These are phyloP conservation scores for Talaromyces sp. DNA, from an alignment of 2,329 filamentous ascomycete species.

Conservation along the genomic window DNA sequence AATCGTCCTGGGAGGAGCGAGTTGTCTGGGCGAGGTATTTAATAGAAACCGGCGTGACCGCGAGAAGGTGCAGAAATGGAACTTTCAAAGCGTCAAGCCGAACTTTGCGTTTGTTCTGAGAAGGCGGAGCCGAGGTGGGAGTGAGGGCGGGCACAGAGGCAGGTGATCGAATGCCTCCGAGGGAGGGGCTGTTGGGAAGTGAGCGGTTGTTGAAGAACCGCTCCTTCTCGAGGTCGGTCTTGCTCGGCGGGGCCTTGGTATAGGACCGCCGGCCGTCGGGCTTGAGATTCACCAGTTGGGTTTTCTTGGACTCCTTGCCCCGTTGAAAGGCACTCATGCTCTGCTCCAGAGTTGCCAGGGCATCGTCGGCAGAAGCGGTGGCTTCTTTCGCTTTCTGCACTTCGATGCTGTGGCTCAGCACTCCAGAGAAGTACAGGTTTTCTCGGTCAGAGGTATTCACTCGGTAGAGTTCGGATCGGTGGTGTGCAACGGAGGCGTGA, in stretches of 20 bases:
- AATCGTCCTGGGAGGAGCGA: slow-evolving; percentile 44
- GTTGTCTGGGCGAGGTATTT: slow-evolving; percentile 45
- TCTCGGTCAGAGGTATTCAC: slow-evolving; percentile 36
- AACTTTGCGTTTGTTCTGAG: slow-evolving; percentile 30
- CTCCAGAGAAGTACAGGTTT: slow-evolving; percentile 51
- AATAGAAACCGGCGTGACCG: slow-evolving; percentile 44
- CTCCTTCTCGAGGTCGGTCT: slow-evolving; percentile 37
- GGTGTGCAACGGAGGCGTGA: slow-evolving; percentile 48
- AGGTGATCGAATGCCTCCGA: slow-evolving; percentile 32
- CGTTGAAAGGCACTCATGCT: slow-evolving; percentile 55
- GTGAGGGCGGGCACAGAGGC: slow-evolving; percentile 30
- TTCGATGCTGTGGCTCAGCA: slow-evolving; percentile 53
- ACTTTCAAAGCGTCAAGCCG: slow-evolving; percentile 41
- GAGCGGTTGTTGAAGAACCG: slow-evolving; percentile 37
- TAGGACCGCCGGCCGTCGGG: slow-evolving; percentile 25
- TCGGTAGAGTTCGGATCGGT: slow-evolving; percentile 55
- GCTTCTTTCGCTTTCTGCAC: slow-evolving; percentile 51
- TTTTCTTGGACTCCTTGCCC: slow-evolving; percentile 57
- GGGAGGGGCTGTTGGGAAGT: slow-evolving; percentile 36
- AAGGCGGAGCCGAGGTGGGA: slow-evolving; percentile 39
- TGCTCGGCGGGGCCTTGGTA: slow-evolving; percentile 28
- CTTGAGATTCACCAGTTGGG: slow-evolving; percentile 32
- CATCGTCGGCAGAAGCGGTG: slow-evolving; percentile 53
- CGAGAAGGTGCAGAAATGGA: slow-evolving; percentile 49
- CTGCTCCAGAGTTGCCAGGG: slow-evolving; percentile 54